phyloP scores from a whole-genome alignment of 768 basidiomycete species.

The Cyclocybe aegerita region DNA sequence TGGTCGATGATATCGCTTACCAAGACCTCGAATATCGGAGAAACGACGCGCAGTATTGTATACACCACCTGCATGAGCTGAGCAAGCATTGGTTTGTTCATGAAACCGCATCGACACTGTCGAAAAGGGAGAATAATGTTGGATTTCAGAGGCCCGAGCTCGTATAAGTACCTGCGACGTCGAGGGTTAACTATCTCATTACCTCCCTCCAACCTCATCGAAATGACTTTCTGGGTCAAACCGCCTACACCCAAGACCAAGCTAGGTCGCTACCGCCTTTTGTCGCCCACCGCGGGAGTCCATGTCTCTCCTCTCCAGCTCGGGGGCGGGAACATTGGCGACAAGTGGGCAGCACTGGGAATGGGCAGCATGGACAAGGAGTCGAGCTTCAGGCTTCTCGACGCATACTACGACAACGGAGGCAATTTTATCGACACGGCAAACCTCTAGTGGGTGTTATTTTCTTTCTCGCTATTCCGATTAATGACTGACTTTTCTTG shows the following conservation, averaged over 20 bases:
- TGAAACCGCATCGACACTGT: no score
- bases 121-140: no score
- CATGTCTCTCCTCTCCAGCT: slow-evolving; percentile 43
- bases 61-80: no score
- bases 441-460: slow-evolving; percentile 36
- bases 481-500: not conserved
- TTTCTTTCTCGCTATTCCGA: not conserved
- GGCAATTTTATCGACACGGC: slow-evolving; percentile 53
- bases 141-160: no score
- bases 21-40: no score
- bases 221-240: slow-evolving; percentile 11
- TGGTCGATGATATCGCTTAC: no score
- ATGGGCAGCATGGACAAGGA: slow-evolving; percentile 43
- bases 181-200: no score
- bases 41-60: no score
- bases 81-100: no score
- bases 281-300: slow-evolving; percentile 36
- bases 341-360: slow-evolving; percentile 30
- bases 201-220: no score
- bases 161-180: no score
- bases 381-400: slow-evolving; percentile 42
- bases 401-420: slow-evolving; percentile 41
- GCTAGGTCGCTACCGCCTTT: slow-evolving; percentile 30
- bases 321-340: slow-evolving; percentile 44
- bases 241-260: slow-evolving; percentile 27